phyloP scores from a whole-genome alignment of 2,329 filamentous ascomycete genomes.

The Aspergillus pseudoterreus region DNA sequence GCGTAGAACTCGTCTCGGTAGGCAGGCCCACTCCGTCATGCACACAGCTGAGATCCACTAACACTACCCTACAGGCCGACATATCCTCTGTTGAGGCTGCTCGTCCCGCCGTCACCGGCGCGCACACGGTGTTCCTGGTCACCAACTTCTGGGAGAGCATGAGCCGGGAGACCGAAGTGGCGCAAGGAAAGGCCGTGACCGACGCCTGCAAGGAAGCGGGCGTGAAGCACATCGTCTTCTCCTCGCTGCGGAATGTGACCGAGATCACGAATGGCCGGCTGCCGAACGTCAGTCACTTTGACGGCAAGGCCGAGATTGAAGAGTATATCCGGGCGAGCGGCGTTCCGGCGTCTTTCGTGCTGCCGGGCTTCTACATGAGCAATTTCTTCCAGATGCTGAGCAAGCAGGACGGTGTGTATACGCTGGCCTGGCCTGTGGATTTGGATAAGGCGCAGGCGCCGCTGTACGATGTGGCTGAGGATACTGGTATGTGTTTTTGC shows the following conservation, averaged over 20 bases:
- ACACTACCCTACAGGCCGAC: slow-evolving; percentile 32
- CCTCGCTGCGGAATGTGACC: slow-evolving; percentile 31
- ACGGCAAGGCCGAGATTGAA: slow-evolving; percentile 40
- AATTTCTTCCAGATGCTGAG: slow-evolving; percentile 33
- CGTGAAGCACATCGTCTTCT: slow-evolving; percentile 41
- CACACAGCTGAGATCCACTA: background rate
- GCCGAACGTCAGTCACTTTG: slow-evolving; percentile 36
- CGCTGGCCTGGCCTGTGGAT: slow-evolving; percentile 22
- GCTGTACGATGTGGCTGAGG: slow-evolving; percentile 40
- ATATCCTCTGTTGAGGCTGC: slow-evolving; percentile 39
- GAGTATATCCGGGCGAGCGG: slow-evolving; percentile 33
- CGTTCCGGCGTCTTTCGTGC: slow-evolving; percentile 39
- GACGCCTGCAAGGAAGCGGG: slow-evolving; percentile 35
- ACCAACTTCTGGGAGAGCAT: slow-evolving; percentile 40
- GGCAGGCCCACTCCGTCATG: background rate
- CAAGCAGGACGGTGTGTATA: slow-evolving; percentile 25
- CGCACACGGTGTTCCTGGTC: slow-evolving; percentile 49
- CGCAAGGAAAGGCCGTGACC: slow-evolving; percentile 36
- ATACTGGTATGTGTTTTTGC: slow-evolving; percentile 11
- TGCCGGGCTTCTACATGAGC: slow-evolving; percentile 43
- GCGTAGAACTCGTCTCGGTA: slow-evolving; percentile 35
- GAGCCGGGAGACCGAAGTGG: slow-evolving; percentile 21
- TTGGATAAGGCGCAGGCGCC: slow-evolving; percentile 35
- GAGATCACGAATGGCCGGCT: slow-evolving; percentile 34
- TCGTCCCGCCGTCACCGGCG: slow-evolving; percentile 39